Percentiles rank a stretch among this genome's conserved stretches.
These are phyloP conservation scores for Beta vulgaris DNA, from an alignment of 148 eudicot genomes.

Conservation along the genomic window DNA sequence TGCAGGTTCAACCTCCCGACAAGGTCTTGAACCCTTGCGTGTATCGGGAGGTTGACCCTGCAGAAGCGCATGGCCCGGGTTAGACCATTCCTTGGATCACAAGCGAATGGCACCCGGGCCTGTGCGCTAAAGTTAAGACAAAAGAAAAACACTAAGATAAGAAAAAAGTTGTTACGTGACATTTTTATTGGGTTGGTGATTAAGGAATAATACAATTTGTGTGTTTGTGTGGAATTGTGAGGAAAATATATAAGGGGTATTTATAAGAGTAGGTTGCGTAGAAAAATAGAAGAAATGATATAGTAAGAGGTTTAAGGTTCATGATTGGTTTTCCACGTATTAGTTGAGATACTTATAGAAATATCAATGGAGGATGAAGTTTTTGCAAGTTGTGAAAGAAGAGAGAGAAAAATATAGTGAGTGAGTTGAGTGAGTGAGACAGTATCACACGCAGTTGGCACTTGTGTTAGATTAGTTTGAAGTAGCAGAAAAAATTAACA, in stretches of 20 bases:
- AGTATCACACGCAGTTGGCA: slow-evolving; percentile 37
- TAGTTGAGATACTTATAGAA: background rate
- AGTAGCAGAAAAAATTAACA: background rate
- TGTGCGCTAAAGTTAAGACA: background rate
- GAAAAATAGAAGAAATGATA: slow-evolving; percentile 21
- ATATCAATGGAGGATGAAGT: slow-evolving; percentile 12
- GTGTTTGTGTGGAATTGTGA: slow-evolving; percentile 8
- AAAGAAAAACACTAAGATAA: slow-evolving; percentile 1
- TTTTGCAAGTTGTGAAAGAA: slow-evolving; percentile 17
- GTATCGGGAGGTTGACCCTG: slow-evolving; percentile 41
- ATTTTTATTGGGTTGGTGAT: background rate
- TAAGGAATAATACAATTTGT: slow-evolving; percentile 1
- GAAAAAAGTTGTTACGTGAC: background rate
- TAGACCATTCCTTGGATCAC: slow-evolving; percentile 50
- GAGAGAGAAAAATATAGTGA: background rate
- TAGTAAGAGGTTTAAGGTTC: background rate
- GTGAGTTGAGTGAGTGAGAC: slow-evolving; percentile 24
- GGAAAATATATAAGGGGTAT: slow-evolving; percentile 16
- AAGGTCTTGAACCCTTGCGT: slow-evolving; percentile 56
- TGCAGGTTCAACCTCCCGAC: slow-evolving; percentile 63
- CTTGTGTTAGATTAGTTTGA: background rate
- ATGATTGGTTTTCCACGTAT: slow-evolving; percentile 40
- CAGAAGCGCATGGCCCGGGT: slow-evolving; percentile 63
- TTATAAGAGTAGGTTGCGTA: slow-evolving; percentile 37
- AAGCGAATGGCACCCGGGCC: slow-evolving; percentile 64